Conservation (phyloP, 257 asterid genomes). For the Fraxinus pennsylvanica region DNA sequence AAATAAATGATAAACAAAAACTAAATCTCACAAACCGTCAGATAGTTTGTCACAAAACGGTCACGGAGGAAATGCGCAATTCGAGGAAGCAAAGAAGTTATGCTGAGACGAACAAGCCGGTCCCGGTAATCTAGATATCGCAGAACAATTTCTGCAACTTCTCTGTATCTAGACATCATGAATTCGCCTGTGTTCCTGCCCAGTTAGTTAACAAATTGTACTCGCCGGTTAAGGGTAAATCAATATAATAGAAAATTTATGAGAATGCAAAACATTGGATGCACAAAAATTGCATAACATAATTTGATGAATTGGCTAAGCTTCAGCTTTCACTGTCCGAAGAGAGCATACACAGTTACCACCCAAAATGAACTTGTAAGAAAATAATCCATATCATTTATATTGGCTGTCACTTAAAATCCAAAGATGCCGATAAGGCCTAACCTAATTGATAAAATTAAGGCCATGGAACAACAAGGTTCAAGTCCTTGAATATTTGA, state of each 20-base stretch:
- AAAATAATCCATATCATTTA: slow-evolving; percentile 1
- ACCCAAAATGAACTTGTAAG: slow-evolving; percentile 6
- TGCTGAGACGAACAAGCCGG: slow-evolving; percentile 98
- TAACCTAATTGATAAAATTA: neutral
- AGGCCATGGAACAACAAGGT: neutral
- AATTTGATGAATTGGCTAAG: slow-evolving; percentile 5
- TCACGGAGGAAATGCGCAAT: slow-evolving; percentile 99
- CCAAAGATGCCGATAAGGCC: neutral
- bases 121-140: slow-evolving; percentile 96
- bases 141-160: slow-evolving; percentile 97
- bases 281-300: neutral
- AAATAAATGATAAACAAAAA: slow-evolving; percentile 21
- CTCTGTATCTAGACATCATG: slow-evolving; percentile 99
- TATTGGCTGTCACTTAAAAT: neutral
- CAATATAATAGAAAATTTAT: neutral
- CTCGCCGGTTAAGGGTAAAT: slow-evolving; percentile 11
- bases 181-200: slow-evolving; percentile 98
- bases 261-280: slow-evolving; percentile 9
- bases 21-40: slow-evolving; percentile 56
- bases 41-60: slow-evolving; percentile 94
- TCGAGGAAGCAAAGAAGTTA: slow-evolving; percentile 96
- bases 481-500: slow-evolving; percentile 4
- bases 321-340: slow-evolving; percentile 21
- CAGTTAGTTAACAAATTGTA: slow-evolving; percentile 26
- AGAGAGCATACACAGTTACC: slow-evolving; percentile 15